Base-by-base conservation (phyloP, 495 filamentous ascomycete genomes). In the Massariosphaeria phaeospora region DNA sequence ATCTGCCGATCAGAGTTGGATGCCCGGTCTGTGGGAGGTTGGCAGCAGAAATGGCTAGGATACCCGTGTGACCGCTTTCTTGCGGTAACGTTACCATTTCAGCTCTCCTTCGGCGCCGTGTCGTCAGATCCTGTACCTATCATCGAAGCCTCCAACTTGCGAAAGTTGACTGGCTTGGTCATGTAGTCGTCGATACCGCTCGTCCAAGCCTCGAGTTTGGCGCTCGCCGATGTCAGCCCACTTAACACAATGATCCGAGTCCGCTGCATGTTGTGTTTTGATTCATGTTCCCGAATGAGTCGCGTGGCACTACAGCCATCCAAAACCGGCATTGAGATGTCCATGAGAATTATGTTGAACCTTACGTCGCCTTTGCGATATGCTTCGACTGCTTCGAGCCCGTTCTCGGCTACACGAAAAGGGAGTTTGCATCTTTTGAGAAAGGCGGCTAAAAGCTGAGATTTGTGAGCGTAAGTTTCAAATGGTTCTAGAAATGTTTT, bases 291-390 rank as follows among this genome's bases (percentile, higher is more conserved):
- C 8, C 60, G 60, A 24, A 63, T 63, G 1, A 26, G 17, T 1
- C 60, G 60, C 6, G 55, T 59, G 9, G 49, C 38, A 17, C 42
- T 55, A 29, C 65, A 45, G 39, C 64, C 64, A 40, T 65, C 51
- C 62, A 67, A 62, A 1, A 67, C 53, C 6, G 64, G 64, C 64
- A 67, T 67, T 8, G 61, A 61, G 2, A 66, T 66, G 20, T 52
- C 38, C 21, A 63, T 63, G 11, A 63, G 55, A 10, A 63, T 54
- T 18, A 50, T 21, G 33, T 59, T 45, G 46, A 63, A 59, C 18
- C 23, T 26, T 9, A 20, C 12, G 8, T 21, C 3, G 2, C 23
- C 24, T 21, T 42, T 13, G 34, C 54, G 52, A 42, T 63, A 66
- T 7, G 18, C 46, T 13, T 46, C 24, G 8, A 68, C 24, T 0